Percentiles rank a stretch among this genome's conserved stretches.
Conservation (phyloP, 2,329 filamentous ascomycete species). For the Fusarium liriodendri region DNA sequence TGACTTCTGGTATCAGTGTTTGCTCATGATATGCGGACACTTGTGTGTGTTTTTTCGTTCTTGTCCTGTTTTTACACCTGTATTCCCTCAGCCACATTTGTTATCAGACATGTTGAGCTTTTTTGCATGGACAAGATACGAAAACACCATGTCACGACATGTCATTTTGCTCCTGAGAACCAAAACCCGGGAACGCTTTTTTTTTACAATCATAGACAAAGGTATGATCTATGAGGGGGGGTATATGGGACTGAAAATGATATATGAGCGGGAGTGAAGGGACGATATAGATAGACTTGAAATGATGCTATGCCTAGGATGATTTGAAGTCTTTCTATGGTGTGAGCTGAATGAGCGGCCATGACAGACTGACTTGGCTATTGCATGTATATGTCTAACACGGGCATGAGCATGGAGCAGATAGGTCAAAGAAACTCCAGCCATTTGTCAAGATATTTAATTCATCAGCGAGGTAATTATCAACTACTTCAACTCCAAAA, state of each 20-base stretch:
- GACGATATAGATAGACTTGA: conserved; percentile 3
- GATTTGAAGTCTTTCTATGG: neutral
- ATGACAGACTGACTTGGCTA: too few species aligned
- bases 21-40: neutral
- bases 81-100: neutral
- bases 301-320: neutral
- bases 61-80: conserved; percentile 1
- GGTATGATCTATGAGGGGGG: neutral
- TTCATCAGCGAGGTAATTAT: neutral
- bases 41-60: neutral
- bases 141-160: neutral
- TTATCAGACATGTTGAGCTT: conserved; percentile 1
- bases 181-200: neutral
- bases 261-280: neutral
- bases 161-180: neutral
- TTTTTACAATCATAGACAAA: neutral
- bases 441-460: neutral
- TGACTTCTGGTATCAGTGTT: neutral
- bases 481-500: neutral
- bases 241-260: neutral
- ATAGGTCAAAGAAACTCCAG: neutral
- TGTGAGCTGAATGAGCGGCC: neutral
- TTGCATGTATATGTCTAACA: neutral
- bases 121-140: neutral
- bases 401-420: neutral